Conservation (phyloP, 345 rosid species). For the Ricinus communis region DNA sequence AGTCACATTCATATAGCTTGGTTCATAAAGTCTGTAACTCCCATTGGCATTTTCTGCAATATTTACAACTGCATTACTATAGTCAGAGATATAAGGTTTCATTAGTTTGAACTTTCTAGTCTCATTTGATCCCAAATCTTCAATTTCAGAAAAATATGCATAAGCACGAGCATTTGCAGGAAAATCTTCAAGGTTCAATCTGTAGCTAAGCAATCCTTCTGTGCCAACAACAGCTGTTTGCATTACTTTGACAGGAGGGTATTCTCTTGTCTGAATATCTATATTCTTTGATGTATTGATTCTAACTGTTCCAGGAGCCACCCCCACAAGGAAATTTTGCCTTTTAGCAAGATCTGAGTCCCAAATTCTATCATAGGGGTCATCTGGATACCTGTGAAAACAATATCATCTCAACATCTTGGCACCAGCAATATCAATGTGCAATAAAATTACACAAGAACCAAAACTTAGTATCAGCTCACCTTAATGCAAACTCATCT, state of each 20-base stretch:
- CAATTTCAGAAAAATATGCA: slow-evolving; percentile 91
- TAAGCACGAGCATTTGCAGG: slow-evolving; percentile 95
- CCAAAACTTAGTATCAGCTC: slow-evolving; percentile 10
- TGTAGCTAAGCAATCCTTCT: slow-evolving; percentile 62
- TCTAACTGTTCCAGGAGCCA: slow-evolving; percentile 74
- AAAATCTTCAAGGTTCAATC: slow-evolving; percentile 87
- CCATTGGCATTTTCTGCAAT: slow-evolving; percentile 94
- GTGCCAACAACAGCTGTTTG: slow-evolving; percentile 97
- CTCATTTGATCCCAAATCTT: slow-evolving; percentile 67
- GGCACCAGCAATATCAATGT: neutral
- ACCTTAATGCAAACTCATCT: slow-evolving; percentile 66
- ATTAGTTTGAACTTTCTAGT: slow-evolving; percentile 71
- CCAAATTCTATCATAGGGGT: slow-evolving; percentile 99
- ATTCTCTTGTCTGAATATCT: slow-evolving; percentile 65
- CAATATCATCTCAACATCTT: neutral
- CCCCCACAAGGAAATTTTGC: slow-evolving; percentile 84
- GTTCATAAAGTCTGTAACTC: slow-evolving; percentile 86
- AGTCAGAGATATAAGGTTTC: slow-evolving; percentile 65
- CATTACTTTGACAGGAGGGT: slow-evolving; percentile 97
- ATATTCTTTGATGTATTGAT: slow-evolving; percentile 65
- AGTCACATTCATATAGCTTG: slow-evolving; percentile 93
- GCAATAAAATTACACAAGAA: neutral
- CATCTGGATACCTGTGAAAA: slow-evolving; percentile 88
- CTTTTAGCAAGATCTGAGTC: slow-evolving; percentile 79
- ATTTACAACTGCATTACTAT: slow-evolving; percentile 92